Evolutionary conservation across 768 basidiomycete genomes (phyloP), one percentile per base, ranked within the genome.

Genomic region (Collybia sordida): DNA sequence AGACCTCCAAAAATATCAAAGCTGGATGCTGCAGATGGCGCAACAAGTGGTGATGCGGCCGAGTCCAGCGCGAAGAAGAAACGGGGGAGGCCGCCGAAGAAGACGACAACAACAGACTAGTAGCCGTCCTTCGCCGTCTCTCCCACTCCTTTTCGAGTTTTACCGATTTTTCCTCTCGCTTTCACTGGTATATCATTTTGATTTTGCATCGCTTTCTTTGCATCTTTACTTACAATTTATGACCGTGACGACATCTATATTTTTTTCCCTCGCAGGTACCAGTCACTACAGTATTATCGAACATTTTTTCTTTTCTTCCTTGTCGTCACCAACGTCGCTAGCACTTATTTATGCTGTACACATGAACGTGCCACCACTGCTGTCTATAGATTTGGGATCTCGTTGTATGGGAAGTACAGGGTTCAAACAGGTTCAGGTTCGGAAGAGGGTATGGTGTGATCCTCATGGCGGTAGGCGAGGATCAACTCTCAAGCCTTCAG

Each of bases 1-100:
- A 82, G 88, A 53, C 88, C 89, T 49, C 85, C 82, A 56, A 90
- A 90, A 68, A 71, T 73, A 47, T 74, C 80, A 48, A 84, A 79
- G 65, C 74, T 75, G 50, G 69, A 77, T 19, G 57, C 64, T 46
- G 63, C 61, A 43, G 70, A 77, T 36, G 71, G 67, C 17, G 64
- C 72, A 45, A 64, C 67, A 0, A 57, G 64, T 52, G 75, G 67
- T 42, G 70, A 74, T 51, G 63, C 56, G 31, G 70, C 72, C 35
- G 85, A 85, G 61, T 56, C 82, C 52, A 71, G 70, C 59, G 59
- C 67, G 49, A 83, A 82, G 77, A 87, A 78, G 79, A 89, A 84
- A 72, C 76, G 88, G 54, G 86, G 87, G 47, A 78, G 88, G 60
- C 88, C 87, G 59, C 80, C 85, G 68, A 79, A 79, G 73, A 77